phyloP scores from a whole-genome alignment of 495 filamentous ascomycete species.

The Penicillium nucicola region DNA sequence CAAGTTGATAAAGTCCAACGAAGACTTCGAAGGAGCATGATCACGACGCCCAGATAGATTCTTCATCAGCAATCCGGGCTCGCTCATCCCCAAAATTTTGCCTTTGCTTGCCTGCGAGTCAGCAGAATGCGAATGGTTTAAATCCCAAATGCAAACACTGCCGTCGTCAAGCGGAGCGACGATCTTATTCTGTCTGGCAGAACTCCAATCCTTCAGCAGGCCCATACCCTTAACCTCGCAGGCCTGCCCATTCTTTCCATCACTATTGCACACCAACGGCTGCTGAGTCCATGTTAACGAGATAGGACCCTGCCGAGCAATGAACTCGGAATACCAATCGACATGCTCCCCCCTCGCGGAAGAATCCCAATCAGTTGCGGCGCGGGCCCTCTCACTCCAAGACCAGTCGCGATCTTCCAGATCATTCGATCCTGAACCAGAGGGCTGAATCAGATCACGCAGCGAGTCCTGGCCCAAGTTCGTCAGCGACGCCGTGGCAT shows the following conservation, averaged over 20 bases:
- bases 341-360: conserved; percentile 58
- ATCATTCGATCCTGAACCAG: conserved; percentile 7
- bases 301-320: conserved; percentile 74
- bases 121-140: conserved; percentile 55
- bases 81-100: conserved; percentile 60
- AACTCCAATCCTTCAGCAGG: conserved; percentile 51
- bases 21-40: conserved; percentile 36
- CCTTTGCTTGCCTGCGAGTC: conserved; percentile 49
- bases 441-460: conserved; percentile 38
- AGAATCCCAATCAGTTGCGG: conserved; percentile 78
- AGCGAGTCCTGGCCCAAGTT: conserved; percentile 33
- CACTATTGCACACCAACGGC: conserved; percentile 34
- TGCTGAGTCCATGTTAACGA: conserved; percentile 72
- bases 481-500: conserved; percentile 29
- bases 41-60: conserved; percentile 42
- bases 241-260: conserved; percentile 39
- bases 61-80: conserved; percentile 58
- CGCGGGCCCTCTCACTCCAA: conserved; percentile 44
- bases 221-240: conserved; percentile 62
- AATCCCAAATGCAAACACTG: conserved; percentile 80
- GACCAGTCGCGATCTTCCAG: conserved; percentile 19
- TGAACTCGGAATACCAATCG: conserved; percentile 86
- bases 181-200: conserved; percentile 50
- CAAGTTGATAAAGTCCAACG: conserved; percentile 62
- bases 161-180: conserved; percentile 83